Evolutionary conservation across 169 alveolate species (phyloP).

Genomic region (Cryptosporidium felis): DNA sequence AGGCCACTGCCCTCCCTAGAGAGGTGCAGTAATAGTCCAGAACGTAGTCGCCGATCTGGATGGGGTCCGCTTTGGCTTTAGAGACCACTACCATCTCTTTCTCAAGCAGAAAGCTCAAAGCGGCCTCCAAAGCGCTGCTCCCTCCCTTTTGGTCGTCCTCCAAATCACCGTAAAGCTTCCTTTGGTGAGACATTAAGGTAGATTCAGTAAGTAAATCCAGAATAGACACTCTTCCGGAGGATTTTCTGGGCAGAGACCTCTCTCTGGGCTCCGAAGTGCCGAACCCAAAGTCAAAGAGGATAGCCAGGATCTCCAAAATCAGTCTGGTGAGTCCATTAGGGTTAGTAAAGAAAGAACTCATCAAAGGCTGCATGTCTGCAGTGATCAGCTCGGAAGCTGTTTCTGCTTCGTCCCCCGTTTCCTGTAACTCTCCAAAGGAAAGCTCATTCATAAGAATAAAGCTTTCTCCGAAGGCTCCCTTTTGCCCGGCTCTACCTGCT

Average conservation of each 20-base stretch:
- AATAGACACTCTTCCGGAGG: not conserved
- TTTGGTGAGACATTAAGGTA: conserved; percentile 45
- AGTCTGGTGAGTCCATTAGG: conserved; percentile 28
- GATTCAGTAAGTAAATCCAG: conserved; percentile 22
- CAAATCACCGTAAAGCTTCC: not conserved
- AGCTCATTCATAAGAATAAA: conserved; percentile 40
- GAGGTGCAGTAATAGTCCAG: conserved; percentile 16
- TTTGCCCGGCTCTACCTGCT: conserved; percentile 80
- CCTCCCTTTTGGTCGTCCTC: not conserved
- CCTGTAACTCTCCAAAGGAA: not conserved
- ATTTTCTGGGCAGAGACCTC: not conserved
- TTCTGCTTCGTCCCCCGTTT: conserved; percentile 1
- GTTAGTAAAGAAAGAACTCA: conserved; percentile 36
- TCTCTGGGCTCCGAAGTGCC: not conserved
- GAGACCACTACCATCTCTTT: not conserved
- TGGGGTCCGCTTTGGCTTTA: not conserved
- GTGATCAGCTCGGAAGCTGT: conserved; percentile 11
- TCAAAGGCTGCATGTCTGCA: conserved; percentile 33
- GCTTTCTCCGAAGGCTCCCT: conserved; percentile 73
- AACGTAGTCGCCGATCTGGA: not conserved
- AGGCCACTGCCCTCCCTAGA: conserved; percentile 28
- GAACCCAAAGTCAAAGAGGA: not conserved
- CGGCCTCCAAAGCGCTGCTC: not conserved
- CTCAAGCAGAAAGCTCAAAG: not conserved
- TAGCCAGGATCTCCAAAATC: conserved; percentile 38